Percentiles rank a stretch among this genome's conserved stretches.
These are phyloP conservation scores for Lodderomyces beijingensis DNA, from an alignment of 1,139 yeast genomes.

Conservation along the genomic window DNA sequence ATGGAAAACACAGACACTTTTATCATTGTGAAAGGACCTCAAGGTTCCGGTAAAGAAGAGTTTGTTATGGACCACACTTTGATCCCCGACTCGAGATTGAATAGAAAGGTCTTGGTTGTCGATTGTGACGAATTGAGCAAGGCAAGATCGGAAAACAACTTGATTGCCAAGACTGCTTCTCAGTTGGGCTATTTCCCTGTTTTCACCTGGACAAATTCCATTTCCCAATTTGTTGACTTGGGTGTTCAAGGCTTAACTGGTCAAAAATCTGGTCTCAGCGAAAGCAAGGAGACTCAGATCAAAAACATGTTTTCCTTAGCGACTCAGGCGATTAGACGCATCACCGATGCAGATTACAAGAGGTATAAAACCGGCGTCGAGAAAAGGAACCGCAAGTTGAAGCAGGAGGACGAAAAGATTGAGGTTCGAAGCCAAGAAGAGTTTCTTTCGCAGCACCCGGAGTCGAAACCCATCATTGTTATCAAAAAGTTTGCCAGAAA, in stretches of 20 bases:
- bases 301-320: constrained; percentile 77
- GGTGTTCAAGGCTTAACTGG: constrained; percentile 91
- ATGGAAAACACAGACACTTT: constrained; percentile 77
- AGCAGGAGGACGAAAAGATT: constrained; percentile 13
- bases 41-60: constrained; percentile 89
- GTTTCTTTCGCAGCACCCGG: constrained; percentile 81
- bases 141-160: constrained; percentile 67
- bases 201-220: constrained; percentile 85
- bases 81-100: constrained; percentile 34
- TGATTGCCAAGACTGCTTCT: constrained; percentile 63
- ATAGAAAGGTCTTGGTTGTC: constrained; percentile 58
- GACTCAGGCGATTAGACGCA: constrained; percentile 63
- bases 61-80: constrained; percentile 70
- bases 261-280: constrained; percentile 88
- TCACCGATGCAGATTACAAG: constrained; percentile 49
- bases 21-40: constrained; percentile 85
- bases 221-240: constrained; percentile 77
- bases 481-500: constrained; percentile 65
- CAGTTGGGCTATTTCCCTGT: constrained; percentile 91
- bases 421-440: constrained; percentile 64
- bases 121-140: constrained; percentile 78
- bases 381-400: constrained; percentile 8
- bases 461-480: constrained; percentile 80
- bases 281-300: constrained; percentile 76
- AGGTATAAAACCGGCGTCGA: constrained; percentile 24